Evolutionary conservation across 2,329 filamentous ascomycete species (phyloP), one percentile per base, ranked within the genome.

Genomic region (Diaporthe velutina): DNA sequence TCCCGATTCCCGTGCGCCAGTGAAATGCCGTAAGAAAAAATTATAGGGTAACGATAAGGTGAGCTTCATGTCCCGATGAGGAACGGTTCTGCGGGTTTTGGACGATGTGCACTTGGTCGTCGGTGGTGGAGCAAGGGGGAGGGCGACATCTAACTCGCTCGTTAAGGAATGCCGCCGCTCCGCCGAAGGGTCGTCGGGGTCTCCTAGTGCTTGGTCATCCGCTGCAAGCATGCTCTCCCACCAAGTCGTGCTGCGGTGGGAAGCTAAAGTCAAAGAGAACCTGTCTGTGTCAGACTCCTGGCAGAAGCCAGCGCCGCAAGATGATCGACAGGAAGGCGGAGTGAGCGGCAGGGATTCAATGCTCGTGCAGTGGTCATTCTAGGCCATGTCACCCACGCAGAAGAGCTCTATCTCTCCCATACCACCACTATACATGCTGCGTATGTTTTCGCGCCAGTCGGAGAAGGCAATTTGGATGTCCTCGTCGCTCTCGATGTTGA

Each of bases 401-500:
- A 94, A 96, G 76, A 97, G 90, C 83, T 98, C 94, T 83, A 98
- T 97, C 87, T 98, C 95, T 78, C 95, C 95, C 57, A 97, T 92
- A 78, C 93, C 92, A 57, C 93, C 93, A 70, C 90, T 88, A 70
- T 89, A 88, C 82, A 87, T 86, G 78, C 87, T 87, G 75, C 84
- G 84, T 40, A 86, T 82, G 82, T 89, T 93, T 81, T 98, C 95
- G 45, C 94, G 92, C 96, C 96, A 98, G 79, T 97, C 96, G 83
- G 96, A 93, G 81, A 99, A 98, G 6, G 97, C 97, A 79, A 97
- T 95, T 80, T 97, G 95, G 57, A 99, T 97, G 78, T 98, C 97
- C 80, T 99, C 97, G 80, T 99, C 97, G 76, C 94, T 96, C 82
- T 97, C 94, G 72, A 99, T 98, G 70, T 93, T 96, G 76, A 99